Base-by-base conservation (phyloP, 768 basidiomycete species). In the Pisolithus albus region DNA sequence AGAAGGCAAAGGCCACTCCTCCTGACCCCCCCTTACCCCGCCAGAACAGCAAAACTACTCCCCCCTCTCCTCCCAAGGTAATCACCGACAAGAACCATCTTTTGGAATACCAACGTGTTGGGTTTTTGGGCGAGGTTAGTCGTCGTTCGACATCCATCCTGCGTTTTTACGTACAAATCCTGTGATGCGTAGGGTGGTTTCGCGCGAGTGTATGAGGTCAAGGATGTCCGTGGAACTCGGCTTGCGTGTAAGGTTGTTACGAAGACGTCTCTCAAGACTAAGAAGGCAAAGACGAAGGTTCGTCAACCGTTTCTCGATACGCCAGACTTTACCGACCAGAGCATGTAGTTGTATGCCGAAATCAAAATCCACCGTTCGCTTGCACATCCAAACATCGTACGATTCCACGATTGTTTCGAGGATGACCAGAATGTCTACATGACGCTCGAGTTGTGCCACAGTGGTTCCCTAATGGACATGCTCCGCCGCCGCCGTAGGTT, bases 261-360 rank as follows among this genome's bases (percentile, higher is more conserved):
- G n/a, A 92, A 94, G 72, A 75, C 78, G 23, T 91, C 89, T 28
- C 78, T 99, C 58, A 88, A 89, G 72, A 92, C 92, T 16, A 95
- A 92, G 73, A 97, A 97, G 69, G 93, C 92, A 21, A 95, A 95
- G 70, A 94, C 92, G 16, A 97, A 97, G 81, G 94, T 92, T 46
- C 48, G 76, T 51, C 26, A 10, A 7, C 8, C 7, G 28, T 18
- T 9, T 24, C 37, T 21, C 21, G 21, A 18, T 4, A 50, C 26
- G 40, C 43, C 10, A 45, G 36, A 24, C 47, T 61, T 61, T 5
- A 62, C 45, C 15, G 10, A 15, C 46, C 23, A 23, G 28, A 38
- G 5, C 0, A 34, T 13, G 4, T 51, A 97, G 95, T 81, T 99
- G 43, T 99, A 93, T 63, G 94, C 95, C 54, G 95, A 99, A 76